Base-by-base conservation (phyloP, 2,329 filamentous ascomycete genomes). In the Pyrenochaeta sp. region DNA sequence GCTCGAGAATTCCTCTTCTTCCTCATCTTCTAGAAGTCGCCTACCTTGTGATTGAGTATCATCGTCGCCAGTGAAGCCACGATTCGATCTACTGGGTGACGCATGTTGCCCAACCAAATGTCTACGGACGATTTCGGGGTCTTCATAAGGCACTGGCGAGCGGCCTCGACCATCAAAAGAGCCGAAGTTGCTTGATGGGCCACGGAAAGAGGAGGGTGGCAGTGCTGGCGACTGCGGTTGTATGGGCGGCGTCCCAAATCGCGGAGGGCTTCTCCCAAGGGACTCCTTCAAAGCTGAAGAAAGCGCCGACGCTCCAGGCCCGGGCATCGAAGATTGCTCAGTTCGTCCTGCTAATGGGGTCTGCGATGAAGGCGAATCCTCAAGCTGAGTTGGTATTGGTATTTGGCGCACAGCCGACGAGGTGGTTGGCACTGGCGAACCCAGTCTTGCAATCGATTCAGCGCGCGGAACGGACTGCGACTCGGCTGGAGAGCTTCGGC, bases 71-170 rank as follows among this genome's bases (percentile, higher is more conserved):
- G 44, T 55, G 23, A 58, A 49, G 11, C 66, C 70, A 15, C 67
- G 65, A 11, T 71, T 63, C 18, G 71, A 72, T 48, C 68, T 61
- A 54, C 66, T 71, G n/a, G 74, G 72, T 20, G 74, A 77, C 15
- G 72, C 72, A 56, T 76, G 74, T 44, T 68, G 69, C 20, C 64
- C 73, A 86, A 17, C 97, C 91, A 66, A 96, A 81, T 99, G 95
- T 63, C 94, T 85, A 73, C 89, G 92, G 61, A 99, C 85, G 48
- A 98, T 91, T 73, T 97, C 93, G 14, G 92, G 90, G 68, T 98
- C 92, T 77, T 98, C 93, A 70, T 89, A 89, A 4, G 89, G 87
- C 18, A 82, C 86, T 42, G 82, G 84, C 70, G 72, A 81, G 57
- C 77, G 75, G 61, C 67, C 75, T 61, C 88, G 85, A 44, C 86